Evolutionary conservation across 2,329 filamentous ascomycete species (phyloP).

Genomic region (Aspergillus persii): DNA sequence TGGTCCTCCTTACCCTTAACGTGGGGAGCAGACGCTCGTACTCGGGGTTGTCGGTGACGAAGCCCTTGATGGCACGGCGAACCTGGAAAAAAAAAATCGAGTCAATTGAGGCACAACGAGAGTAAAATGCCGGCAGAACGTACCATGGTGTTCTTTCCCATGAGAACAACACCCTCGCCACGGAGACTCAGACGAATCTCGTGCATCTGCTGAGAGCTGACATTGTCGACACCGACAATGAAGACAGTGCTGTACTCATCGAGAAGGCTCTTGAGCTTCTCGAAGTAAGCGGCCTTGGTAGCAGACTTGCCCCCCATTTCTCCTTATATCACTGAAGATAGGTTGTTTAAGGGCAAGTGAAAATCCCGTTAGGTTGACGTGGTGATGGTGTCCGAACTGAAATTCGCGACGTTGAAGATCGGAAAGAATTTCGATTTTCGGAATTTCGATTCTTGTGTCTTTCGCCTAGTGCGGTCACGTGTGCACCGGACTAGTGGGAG

Average conservation of each 20-base stretch:
- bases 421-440: slow-evolving; percentile 22
- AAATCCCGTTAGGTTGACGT: slow-evolving; percentile 22
- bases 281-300: slow-evolving; percentile 97
- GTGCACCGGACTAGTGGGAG: not conserved
- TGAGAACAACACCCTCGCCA: slow-evolving; percentile 89
- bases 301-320: slow-evolving; percentile 97
- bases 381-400: slow-evolving; percentile 25
- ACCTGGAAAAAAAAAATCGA: slow-evolving; percentile 53
- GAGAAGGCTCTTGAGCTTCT: slow-evolving; percentile 97
- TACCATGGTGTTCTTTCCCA: slow-evolving; percentile 99
- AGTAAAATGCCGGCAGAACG: slow-evolving; percentile 21
- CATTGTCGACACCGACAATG: slow-evolving; percentile 98
- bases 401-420: slow-evolving; percentile 25
- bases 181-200: slow-evolving; percentile 94
- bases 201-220: slow-evolving; percentile 99
- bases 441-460: slow-evolving; percentile 35
- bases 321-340: slow-evolving; percentile 88
- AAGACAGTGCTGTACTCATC: slow-evolving; percentile 97
- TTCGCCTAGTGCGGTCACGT: slow-evolving; percentile 41
- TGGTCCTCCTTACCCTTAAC: slow-evolving; percentile 64
- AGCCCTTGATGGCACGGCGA: slow-evolving; percentile 95
- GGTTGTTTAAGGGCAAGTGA: slow-evolving; percentile 97
- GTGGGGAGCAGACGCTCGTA: slow-evolving; percentile 94
- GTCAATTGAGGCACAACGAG: slow-evolving; percentile 6
- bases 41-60: slow-evolving; percentile 85